Percentiles rank a stretch among this genome's conserved stretches.
phyloP scores from a whole-genome alignment of 495 filamentous ascomycete genomes.

The Endocarpon pusillum region DNA sequence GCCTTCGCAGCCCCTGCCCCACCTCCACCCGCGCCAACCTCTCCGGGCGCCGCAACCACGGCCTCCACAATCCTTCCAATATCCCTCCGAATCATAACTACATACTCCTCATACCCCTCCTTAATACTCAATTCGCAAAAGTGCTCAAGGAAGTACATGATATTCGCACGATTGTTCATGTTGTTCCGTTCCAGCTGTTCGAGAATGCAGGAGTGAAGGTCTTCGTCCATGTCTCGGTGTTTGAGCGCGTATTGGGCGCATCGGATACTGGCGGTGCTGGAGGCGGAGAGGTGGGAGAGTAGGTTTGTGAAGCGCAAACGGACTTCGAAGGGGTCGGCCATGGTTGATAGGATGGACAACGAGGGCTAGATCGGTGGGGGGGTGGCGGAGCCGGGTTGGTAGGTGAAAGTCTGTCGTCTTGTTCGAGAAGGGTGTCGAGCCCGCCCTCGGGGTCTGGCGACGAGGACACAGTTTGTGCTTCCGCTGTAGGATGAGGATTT shows the following conservation, averaged over 20 bases:
- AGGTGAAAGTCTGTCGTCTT: too few species aligned
- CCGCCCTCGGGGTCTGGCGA: too few species aligned
- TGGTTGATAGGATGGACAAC: too few species aligned
- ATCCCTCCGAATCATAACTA: slow-evolving; percentile 87
- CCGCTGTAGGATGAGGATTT: too few species aligned
- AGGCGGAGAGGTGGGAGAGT: slow-evolving; percentile 77
- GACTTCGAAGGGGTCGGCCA: slow-evolving; percentile 95
- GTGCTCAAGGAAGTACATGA: slow-evolving; percentile 97
- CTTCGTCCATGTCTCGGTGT: slow-evolving; percentile 83
- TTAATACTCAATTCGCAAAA: slow-evolving; percentile 73
- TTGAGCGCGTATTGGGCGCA: slow-evolving; percentile 89
- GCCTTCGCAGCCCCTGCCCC: too few species aligned
- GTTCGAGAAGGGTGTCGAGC: too few species aligned
- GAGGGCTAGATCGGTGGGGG: too few species aligned
- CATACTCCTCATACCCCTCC: slow-evolving; percentile 58
- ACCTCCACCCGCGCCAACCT: slow-evolving; percentile 72
- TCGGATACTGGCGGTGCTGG: slow-evolving; percentile 73
- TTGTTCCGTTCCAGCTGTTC: slow-evolving; percentile 87
- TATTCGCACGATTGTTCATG: slow-evolving; percentile 95
- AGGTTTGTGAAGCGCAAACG: slow-evolving; percentile 89
- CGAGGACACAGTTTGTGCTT: too few species aligned
- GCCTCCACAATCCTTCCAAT: slow-evolving; percentile 78
- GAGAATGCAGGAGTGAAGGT: slow-evolving; percentile 89
- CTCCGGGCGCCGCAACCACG: slow-evolving; percentile 65
- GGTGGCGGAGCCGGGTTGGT: too few species aligned